Base-by-base conservation (phyloP, 805 yeast genomes). In the Candida loeiensis region DNA sequence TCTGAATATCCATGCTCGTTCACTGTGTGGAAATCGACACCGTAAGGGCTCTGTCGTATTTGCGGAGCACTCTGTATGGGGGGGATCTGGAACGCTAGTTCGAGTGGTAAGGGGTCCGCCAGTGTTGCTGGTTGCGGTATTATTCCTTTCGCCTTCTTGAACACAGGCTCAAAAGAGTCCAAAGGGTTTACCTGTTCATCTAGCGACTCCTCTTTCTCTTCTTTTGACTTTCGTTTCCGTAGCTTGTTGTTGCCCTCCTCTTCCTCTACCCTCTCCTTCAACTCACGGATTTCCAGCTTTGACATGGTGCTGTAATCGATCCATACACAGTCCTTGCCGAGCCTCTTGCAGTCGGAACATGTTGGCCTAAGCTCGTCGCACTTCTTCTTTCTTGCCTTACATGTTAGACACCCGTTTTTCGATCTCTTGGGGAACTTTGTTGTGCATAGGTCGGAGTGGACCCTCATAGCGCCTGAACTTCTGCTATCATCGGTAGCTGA, bases 361-460 rank as follows among this genome's bases (percentile, higher is more conserved):
- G 59, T 49, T 1, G 82, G 82, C 41, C 61, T 63, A 6, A 43
- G 45, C 48, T 76, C 80, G 46, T 75, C 72, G 51, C 82, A 77
- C 47, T 77, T 66, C 51, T 77, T 79, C 66, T 80, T 81, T 31
- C 88, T 61, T 26, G 76, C 65, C 51, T 81, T 82, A 58, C 89
- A 82, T 0, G 85, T 81, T 27, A 81, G 58, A 54, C 89, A 82
- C 0, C 88, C 87, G n/a, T 66, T 66, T 47, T 64, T 73, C 1
- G 85, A 74, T 46, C 76, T 56, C 48, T 58, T 66, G 31, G 61
- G 37, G 13, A 16, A 20, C 2, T 16, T 20, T 2, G 26, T 12
- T 8, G 27, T 12, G 20, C 28, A 33, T 17, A 34, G 21, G 14
- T 39, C 37, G 2, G 36, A 19, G 28, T 26, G 28, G 4, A 30